Conservation (phyloP, 305 asterid genomes). For the Fraxinus greggii region DNA sequence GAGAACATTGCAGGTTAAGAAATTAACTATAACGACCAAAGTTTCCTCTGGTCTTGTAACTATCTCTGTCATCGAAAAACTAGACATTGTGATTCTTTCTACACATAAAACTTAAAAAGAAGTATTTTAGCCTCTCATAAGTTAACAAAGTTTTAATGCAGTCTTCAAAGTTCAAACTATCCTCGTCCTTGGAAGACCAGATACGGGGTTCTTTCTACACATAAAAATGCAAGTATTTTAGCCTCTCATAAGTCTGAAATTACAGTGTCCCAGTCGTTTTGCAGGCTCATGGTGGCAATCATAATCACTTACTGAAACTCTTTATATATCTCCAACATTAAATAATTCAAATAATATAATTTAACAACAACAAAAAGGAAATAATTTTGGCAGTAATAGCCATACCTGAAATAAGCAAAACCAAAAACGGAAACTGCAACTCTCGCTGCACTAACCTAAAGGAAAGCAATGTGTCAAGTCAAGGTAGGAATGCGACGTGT, state of each 20-base stretch:
- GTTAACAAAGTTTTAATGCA: neutral
- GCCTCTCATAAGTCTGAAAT: neutral
- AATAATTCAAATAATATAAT: conserved; percentile 7
- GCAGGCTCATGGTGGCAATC: neutral
- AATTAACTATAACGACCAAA: neutral
- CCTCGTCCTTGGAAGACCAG: neutral
- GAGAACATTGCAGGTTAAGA: neutral
- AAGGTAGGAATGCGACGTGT: conserved; percentile 1
- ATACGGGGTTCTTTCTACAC: neutral
- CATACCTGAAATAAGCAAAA: conserved; percentile 94
- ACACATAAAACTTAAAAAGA: neutral
- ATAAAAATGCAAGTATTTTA: neutral
- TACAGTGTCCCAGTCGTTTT: neutral
- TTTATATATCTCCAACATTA: neutral
- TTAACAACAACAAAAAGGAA: conserved; percentile 10
- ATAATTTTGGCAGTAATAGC: conserved; percentile 9
- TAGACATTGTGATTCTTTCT: neutral
- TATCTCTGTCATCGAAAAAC: neutral
- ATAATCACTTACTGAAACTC: neutral
- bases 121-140: neutral
- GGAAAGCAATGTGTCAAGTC: conserved; percentile 32
- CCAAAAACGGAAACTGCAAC: conserved; percentile 83
- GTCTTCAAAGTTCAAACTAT: neutral
- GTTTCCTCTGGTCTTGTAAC: neutral
- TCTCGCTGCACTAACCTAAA: conserved; percentile 76